Percentiles rank a stretch among this genome's conserved stretches.
phyloP scores from a whole-genome alignment of 1,284 basidiomycete species.

The Ceratobasidium sp. region DNA sequence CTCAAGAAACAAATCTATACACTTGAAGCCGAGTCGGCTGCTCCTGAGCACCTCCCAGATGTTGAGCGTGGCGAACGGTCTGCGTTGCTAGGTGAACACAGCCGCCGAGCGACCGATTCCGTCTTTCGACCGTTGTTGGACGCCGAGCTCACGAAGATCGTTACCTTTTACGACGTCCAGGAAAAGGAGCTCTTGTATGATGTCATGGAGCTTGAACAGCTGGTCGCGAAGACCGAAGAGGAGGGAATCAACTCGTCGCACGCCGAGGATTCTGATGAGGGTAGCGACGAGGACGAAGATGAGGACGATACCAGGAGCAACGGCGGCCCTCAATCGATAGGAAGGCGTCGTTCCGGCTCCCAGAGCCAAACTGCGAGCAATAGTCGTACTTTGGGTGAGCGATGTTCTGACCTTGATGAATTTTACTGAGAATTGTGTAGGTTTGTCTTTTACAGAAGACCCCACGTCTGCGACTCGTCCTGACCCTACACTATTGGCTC shows the following conservation, averaged over 20 bases:
- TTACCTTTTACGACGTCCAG: conserved; percentile 79
- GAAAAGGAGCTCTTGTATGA: conserved; percentile 74
- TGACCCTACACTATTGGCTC: conserved; percentile 14
- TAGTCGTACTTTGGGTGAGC: conserved; percentile 21
- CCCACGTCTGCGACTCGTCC: conserved; percentile 18
- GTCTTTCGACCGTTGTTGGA: conserved; percentile 80
- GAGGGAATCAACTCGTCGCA: conserved; percentile 62
- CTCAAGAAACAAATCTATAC: conserved; percentile 88
- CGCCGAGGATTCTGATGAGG: conserved; percentile 60
- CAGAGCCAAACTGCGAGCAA: conserved; percentile 8
- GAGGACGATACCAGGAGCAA: conserved; percentile 65
- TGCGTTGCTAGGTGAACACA: conserved; percentile 58
- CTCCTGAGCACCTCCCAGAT: conserved; percentile 59
- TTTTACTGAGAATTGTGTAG: conserved; percentile 37
- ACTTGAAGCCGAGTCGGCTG: conserved; percentile 70
- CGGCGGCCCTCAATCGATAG: conserved; percentile 43
- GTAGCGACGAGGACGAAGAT: conserved; percentile 71
- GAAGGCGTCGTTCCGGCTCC: conserved; percentile 26
- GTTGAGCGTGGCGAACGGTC: conserved; percentile 69
- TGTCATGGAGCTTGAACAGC: conserved; percentile 68
- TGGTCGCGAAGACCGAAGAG: conserved; percentile 70
- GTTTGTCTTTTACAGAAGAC: conserved; percentile 5
- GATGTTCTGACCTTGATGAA: background rate
- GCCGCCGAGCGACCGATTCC: conserved; percentile 56
- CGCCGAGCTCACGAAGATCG: conserved; percentile 83